Percentiles rank a stretch among this genome's conserved stretches.
These are phyloP conservation scores for Syncephalis fuscata DNA, from an alignment of 371 early-diverging fungal species.

Conservation along the genomic window DNA sequence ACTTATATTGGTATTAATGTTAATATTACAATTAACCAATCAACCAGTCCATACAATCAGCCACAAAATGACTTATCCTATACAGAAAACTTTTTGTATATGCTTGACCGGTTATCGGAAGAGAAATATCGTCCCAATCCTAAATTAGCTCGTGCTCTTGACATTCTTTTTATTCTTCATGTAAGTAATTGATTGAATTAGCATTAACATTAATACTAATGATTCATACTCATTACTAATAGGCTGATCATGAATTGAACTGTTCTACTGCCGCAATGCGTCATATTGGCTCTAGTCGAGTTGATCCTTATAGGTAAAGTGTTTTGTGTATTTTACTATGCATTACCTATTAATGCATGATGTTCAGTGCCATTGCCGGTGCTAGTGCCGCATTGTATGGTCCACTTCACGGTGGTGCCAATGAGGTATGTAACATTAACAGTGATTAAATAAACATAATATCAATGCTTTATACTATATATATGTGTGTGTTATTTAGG, in stretches of 20 bases:
- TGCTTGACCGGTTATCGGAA: conserved; percentile 38
- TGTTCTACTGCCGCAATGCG: conserved; percentile 46
- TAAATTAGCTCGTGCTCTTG: conserved; percentile 25
- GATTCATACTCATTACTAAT: not conserved
- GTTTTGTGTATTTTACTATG: not conserved
- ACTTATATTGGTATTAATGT: not conserved
- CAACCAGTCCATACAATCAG: conserved; percentile 26
- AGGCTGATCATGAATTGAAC: conserved; percentile 20
- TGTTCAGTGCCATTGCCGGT: conserved; percentile 7
- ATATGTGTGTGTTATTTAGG: no score
- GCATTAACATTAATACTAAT: conserved; percentile 2
- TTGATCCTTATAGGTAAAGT: conserved; percentile 34
- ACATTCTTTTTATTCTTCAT: conserved; percentile 38
- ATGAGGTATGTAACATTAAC: conserved; percentile 14
- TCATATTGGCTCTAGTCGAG: conserved; percentile 28
- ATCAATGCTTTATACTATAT: no score
- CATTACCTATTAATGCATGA: not conserved
- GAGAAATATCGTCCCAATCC: conserved; percentile 29
- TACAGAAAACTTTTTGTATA: conserved; percentile 36
- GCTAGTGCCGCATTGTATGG: conserved; percentile 22
- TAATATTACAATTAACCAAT: conserved; percentile 23
- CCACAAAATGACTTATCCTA: conserved; percentile 21
- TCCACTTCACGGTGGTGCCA: conserved; percentile 37
- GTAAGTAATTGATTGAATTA: conserved; percentile 18
- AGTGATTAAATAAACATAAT: conserved; percentile 7